These are phyloP conservation scores for Bretziella fagacearum DNA, from an alignment of 2,329 filamentous ascomycete species.

Conservation along the genomic window DNA sequence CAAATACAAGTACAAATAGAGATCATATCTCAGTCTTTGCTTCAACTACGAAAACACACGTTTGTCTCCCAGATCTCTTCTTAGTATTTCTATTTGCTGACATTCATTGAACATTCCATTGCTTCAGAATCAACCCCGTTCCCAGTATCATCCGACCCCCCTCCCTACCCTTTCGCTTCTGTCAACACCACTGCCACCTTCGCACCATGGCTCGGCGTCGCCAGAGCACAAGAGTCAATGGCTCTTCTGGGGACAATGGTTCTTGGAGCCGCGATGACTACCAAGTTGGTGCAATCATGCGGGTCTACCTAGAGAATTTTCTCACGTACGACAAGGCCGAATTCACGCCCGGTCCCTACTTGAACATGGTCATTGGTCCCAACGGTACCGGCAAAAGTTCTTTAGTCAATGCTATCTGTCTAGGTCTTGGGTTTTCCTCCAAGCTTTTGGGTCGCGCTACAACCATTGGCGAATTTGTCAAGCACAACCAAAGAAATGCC, in stretches of 20 bases:
- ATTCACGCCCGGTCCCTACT: constrained; percentile 73
- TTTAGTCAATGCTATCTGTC: constrained; percentile 86
- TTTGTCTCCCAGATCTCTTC: no score
- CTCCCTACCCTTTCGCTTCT: no score
- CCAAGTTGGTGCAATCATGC: constrained; percentile 70
- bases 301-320: constrained; percentile 74
- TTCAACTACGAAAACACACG: no score
- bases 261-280: constrained; percentile 23
- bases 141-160: no score
- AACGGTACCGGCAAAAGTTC: constrained; percentile 98
- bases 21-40: no score
- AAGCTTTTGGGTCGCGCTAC: constrained; percentile 73
- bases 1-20: neutral
- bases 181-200: neutral
- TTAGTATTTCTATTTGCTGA: no score
- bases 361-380: constrained; percentile 99
- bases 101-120: no score
- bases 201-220: neutral
- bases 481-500: constrained; percentile 64
- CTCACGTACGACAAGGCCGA: constrained; percentile 89
- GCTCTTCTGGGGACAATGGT: neutral
- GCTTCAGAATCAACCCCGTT: no score
- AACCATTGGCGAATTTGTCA: constrained; percentile 77
- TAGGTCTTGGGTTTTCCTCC: constrained; percentile 74
- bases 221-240: neutral